Conservation (phyloP, 306 rosid species). For the Luffa aegyptiaca region DNA sequence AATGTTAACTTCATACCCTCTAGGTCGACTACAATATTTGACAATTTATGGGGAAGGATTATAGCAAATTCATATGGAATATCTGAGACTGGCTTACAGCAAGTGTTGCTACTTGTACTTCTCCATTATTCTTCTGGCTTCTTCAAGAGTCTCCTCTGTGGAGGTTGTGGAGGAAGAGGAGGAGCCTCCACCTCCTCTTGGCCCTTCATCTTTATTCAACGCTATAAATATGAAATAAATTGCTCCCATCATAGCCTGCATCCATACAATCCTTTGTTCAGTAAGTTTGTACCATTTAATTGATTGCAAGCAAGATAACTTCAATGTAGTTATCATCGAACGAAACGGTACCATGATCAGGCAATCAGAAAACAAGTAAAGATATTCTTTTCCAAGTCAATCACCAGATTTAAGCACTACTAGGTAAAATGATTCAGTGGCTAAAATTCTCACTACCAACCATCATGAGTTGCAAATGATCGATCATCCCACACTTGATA, state of each 20-base stretch:
- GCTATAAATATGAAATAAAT: constrained; percentile 72
- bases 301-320: not conserved
- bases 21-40: not conserved
- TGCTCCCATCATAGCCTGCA: constrained; percentile 80
- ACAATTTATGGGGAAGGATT: not conserved
- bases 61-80: not conserved
- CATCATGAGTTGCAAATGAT: not conserved
- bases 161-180: constrained; percentile 16
- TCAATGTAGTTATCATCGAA: not conserved
- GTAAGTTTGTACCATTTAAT: not conserved
- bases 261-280: constrained; percentile 6
- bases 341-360: not conserved
- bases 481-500: not conserved
- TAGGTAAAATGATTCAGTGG: not conserved
- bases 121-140: constrained; percentile 88
- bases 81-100: constrained; percentile 15
- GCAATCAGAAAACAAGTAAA: not conserved
- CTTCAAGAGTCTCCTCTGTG: constrained; percentile 70
- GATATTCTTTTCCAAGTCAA: not conserved
- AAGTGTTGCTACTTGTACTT: constrained; percentile 59
- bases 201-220: constrained; percentile 68
- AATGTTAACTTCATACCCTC: not conserved
- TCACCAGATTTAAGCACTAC: not conserved
- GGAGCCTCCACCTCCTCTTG: constrained; percentile 21
- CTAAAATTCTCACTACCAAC: not conserved